Base-by-base conservation (phyloP, 805 yeast genomes). In the Helenozyma rhizophorensis region DNA sequence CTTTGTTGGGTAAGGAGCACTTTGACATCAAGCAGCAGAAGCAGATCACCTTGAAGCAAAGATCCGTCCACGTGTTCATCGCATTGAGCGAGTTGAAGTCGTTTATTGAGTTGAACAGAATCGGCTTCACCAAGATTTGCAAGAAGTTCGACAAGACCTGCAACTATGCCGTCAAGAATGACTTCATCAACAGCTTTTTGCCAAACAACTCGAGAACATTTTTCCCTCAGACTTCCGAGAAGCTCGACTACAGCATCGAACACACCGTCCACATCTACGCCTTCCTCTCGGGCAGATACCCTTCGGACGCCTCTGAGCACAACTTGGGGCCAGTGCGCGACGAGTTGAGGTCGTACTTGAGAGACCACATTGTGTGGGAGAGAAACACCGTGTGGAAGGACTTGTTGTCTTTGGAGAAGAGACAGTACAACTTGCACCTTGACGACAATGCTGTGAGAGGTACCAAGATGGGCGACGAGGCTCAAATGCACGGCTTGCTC, bases 311-410 rank as follows among this genome's bases (percentile, higher is more conserved):
- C 27, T 83, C 89, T 1, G 64, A 49, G 53, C 25, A 76, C 70
- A 57, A 56, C 32, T 49, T 62, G 27, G 70, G 68, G 7, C 36
- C 53, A 12, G 68, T 75, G 25, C 65, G 62, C 28, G 57, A 60
- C 24, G 78, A 72, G 32, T 57, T 74, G 35, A 65, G 68, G 43
- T 61, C 74, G 3, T 72, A 72, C 42, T 61, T 90, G 43, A 71
- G 97, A 43, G 98, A 90, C 50, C 95, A 90, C 56, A 84, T 90
- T 22, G 96, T 89, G 13, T 90, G 96, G 94, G 97, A 90, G 61
- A 74, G 98, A 57, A 88, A 88, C 56, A 90, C 97, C 0, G 97
- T 90, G 18, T 90, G 98, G 98, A 80, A 93, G 54, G 97, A 90
- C 58, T 80, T 90, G 82, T 82, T 90, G 54, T 90, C 93, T 14